A percentile compares a stretch with the other conserved stretches of the same genome.
These are phyloP conservation scores for Streptanthus diversifolius DNA, from an alignment of 345 rosid species.

Conservation along the genomic window DNA sequence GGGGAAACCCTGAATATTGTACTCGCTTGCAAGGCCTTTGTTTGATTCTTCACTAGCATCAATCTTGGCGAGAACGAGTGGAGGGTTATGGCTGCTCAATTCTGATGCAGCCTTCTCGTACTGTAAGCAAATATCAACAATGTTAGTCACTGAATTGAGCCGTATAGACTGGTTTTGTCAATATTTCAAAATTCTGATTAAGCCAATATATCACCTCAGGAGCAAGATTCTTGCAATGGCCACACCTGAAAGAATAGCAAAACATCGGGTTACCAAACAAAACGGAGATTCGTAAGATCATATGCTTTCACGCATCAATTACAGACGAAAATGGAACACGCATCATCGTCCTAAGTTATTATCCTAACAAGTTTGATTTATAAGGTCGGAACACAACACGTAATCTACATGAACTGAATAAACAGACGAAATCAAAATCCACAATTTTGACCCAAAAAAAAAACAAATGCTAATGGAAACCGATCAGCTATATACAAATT, in stretches of 20 bases:
- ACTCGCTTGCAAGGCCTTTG: constrained; percentile 53
- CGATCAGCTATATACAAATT: background rate
- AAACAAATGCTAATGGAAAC: background rate
- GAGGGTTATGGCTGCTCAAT: constrained; percentile 63
- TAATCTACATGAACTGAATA: background rate
- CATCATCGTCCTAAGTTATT: background rate
- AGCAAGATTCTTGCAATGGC: constrained; percentile 91
- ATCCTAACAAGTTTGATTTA: background rate
- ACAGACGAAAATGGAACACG: background rate
- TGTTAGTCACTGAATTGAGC: background rate
- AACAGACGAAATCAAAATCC: background rate
- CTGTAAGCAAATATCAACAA: constrained; percentile 35
- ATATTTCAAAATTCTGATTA: background rate
- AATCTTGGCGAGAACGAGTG: constrained; percentile 72
- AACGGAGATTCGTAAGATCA: background rate
- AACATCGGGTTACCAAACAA: background rate
- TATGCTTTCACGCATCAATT: background rate
- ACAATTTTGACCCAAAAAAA: background rate
- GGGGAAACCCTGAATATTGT: constrained; percentile 82
- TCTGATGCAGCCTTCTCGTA: constrained; percentile 91
- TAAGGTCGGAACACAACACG: background rate
- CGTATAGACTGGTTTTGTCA: background rate
- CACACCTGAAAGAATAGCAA: constrained; percentile 59
- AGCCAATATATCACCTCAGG: constrained; percentile 59
- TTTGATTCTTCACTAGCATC: constrained; percentile 79